These are phyloP conservation scores for Handroanthus guayacan DNA, from an alignment of 257 asterid species.

Conservation along the genomic window DNA sequence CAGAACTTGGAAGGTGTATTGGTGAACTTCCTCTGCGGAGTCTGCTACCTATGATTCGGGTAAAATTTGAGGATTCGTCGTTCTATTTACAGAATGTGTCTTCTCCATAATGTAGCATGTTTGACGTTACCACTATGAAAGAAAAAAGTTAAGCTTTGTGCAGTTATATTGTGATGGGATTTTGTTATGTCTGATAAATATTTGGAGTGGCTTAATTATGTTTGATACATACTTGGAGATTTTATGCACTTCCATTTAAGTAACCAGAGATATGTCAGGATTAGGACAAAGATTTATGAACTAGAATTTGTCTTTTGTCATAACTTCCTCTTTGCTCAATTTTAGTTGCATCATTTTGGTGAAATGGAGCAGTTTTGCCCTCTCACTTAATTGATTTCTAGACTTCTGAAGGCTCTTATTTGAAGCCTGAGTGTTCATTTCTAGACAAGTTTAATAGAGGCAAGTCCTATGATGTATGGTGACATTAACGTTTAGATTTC, in stretches of 20 bases:
- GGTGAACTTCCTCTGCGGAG: too few species aligned
- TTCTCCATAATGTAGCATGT: neutral
- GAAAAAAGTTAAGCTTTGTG: neutral
- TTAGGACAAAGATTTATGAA: too few species aligned
- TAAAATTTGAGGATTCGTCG: neutral
- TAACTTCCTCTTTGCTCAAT: neutral
- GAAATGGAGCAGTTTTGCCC: neutral
- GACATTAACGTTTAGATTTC: neutral
- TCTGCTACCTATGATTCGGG: too few species aligned
- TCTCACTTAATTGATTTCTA: neutral
- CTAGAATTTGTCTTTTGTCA: too few species aligned
- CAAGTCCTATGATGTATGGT: neutral
- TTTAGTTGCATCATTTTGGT: neutral
- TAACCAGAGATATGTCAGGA: too few species aligned
- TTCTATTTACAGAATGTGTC: neutral
- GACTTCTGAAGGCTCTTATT: neutral
- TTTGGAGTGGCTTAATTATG: too few species aligned
- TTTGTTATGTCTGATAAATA: neutral
- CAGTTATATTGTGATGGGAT: too few species aligned
- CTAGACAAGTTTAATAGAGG: too few species aligned
- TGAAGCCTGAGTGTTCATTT: neutral
- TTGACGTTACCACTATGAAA: neutral
- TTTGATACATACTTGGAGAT: neutral
- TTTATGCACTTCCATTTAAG: neutral
- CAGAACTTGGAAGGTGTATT: too few species aligned